Base-by-base conservation (phyloP, 345 rosid species). In the Ricinus communis region DNA sequence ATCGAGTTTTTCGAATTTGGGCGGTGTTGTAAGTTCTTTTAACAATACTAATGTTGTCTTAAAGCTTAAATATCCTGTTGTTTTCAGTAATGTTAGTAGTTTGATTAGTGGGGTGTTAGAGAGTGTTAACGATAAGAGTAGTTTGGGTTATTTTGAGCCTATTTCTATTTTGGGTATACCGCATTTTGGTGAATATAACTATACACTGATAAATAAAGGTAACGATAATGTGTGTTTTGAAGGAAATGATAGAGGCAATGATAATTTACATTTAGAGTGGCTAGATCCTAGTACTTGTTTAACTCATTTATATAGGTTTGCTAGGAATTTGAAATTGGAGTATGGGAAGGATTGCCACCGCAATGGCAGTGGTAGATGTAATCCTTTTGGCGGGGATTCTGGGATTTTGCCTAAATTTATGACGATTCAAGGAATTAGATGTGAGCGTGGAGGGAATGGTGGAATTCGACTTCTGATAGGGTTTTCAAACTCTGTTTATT, bases 31-130 rank as follows among this genome's bases (percentile, higher is more conserved):
- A 18, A 68, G 66, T 70, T 40, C 70, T 49, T n/a, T n/a, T n/a
- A n/a, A n/a, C n/a, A n/a, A n/a, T n/a, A 59, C 72, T 24, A 57
- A 82, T 77, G 91, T 67, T 72, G 87, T 83, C 78, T 80, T 94
- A 41, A 72, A 85, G 91, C 87, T 90, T 64, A 80, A 79, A 69
- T 90, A 84, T 75, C 85, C 95, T 1, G 75, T 43, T 19, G 72
- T 78, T 3, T 73, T 72, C 13, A 79, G 81, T 75, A 80, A 87
- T 65, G 73, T 79, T 66, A 87, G 87, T 66, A 83, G 83, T 73
- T 82, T 94, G 71, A 86, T 91, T 31, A 81, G 70, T 53, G 98
- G 96, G 70, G 61, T 69, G 66, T 72, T 94, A 60, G 90, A 86
- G 76, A 87, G 87, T 62, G 57, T 85, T 53, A 77, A 73, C 70